phyloP scores from a whole-genome alignment of 1,139 yeast species.

The Pichia kudriavzevii region DNA sequence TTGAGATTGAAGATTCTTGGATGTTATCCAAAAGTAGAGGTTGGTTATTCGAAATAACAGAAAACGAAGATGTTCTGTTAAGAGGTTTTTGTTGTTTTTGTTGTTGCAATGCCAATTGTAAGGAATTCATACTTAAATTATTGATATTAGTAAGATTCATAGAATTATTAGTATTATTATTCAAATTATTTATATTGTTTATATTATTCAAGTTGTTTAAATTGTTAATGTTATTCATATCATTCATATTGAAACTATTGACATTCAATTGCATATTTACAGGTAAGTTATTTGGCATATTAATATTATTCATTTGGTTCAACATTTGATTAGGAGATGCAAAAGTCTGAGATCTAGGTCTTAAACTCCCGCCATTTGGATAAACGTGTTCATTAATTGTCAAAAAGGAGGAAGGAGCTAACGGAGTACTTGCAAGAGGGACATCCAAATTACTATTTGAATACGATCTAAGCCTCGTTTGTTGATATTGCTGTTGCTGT shows the following conservation, averaged over 20 bases:
- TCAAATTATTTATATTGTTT: neutral
- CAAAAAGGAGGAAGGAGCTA: too few species aligned
- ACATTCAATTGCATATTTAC: too few species aligned
- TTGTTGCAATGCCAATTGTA: constrained; percentile 19
- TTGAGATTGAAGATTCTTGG: constrained; percentile 39
- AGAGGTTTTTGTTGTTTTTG: constrained; percentile 8
- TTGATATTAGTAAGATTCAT: constrained; percentile 1
- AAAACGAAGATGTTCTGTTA: constrained; percentile 15
- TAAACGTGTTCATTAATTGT: neutral
- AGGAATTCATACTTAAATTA: constrained; percentile 10
- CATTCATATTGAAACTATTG: constrained; percentile 1
- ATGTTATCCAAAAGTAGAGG: constrained; percentile 44
- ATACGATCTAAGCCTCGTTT: constrained; percentile 1
- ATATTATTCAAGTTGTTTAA: neutral
- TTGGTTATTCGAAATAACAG: constrained; percentile 8
- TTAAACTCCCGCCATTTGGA: neutral
- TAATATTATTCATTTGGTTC: constrained; percentile 1
- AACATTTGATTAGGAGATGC: constrained; percentile 18
- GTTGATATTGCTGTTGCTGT: neutral
- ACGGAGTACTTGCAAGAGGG: too few species aligned
- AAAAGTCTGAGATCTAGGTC: constrained; percentile 38
- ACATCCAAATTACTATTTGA: neutral
- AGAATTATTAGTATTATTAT: constrained; percentile 1
- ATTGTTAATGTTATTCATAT: constrained; percentile 1
- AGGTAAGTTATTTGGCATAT: too few species aligned